Base-by-base conservation (phyloP, 106 monocot genomes). In the Posidonia australis region DNA sequence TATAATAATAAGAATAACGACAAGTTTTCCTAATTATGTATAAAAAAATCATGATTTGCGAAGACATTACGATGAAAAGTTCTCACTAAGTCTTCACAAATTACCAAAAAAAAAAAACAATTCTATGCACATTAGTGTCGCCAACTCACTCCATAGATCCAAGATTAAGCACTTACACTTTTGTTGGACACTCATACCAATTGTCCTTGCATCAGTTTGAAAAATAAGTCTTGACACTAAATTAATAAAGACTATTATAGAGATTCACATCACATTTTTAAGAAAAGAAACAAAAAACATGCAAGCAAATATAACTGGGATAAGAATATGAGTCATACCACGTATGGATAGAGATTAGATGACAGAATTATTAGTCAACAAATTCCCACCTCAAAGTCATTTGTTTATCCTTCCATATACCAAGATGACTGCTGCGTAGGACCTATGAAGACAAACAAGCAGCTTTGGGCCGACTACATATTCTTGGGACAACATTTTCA, bases 381-480 rank as follows among this genome's bases (percentile, higher is more conserved):
- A 10, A 61, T 19, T 30, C 54, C 74, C 29, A 68, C 69, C 68
- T 70, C 45, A 1, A 64, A 30, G 62, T 51, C 52, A 42, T 7
- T 23, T 66, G 73, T 21, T 51, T 64, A 22, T 14, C 62, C 29
- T 45, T 59, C 58, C 57, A 71, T 52, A 76, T 36, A 22, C 63
- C 13, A 16, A 5, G 36, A 2, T 36, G 5, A 4, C 31, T n/a
- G n/a, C n/a, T n/a, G n/a, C n/a, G n/a, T 61, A 25, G 31, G 53
- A 64, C 78, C 88, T 82, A 79, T 77, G 84, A 81, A 67, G 79
- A 68, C 76, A 32, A 67, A 20, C 68, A 27, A 63, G n/a, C n/a
- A n/a, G n/a, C n/a, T n/a, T n/a, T n/a, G n/a, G n/a, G n/a, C n/a
- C n/a, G n/a, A n/a, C n/a, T n/a, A n/a, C n/a, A n/a, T n/a, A n/a